Conservation (phyloP, 1,139 yeast genomes). For the Blastobotrys serpentis region DNA sequence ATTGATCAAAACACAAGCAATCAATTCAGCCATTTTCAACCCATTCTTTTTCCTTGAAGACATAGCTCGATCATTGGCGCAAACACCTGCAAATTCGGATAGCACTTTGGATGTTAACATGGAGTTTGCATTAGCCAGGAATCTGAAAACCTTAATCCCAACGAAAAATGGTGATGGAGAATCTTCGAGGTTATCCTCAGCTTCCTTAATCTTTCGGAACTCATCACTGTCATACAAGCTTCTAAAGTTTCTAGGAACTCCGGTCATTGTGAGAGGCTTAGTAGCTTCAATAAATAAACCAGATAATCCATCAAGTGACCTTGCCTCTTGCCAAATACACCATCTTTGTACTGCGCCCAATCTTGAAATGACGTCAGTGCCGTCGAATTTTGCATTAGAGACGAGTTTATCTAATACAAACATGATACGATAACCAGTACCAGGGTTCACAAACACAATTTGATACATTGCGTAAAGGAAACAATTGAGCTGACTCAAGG, state of each 20-base stretch:
- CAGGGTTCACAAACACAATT: constrained; percentile 33
- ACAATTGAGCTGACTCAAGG: constrained; percentile 26
- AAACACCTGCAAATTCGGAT: constrained; percentile 29
- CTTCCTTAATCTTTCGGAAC: constrained; percentile 30
- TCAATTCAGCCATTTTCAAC: constrained; percentile 33
- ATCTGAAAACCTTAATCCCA: constrained; percentile 33
- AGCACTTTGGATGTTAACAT: constrained; percentile 33
- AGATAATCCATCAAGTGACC: constrained; percentile 23
- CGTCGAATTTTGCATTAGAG: not conserved
- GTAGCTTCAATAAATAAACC: constrained; percentile 27
- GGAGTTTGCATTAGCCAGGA: constrained; percentile 32
- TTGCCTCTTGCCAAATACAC: constrained; percentile 33
- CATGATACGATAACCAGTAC: constrained; percentile 35
- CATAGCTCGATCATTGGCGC: constrained; percentile 29
- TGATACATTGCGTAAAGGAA: constrained; percentile 30
- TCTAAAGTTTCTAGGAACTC: constrained; percentile 21
- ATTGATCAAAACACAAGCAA: constrained; percentile 32
- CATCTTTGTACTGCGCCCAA: constrained; percentile 30
- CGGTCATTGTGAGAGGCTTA: constrained; percentile 28
- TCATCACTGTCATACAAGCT: constrained; percentile 29
- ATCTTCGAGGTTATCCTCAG: constrained; percentile 28
- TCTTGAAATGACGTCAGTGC: constrained; percentile 15
- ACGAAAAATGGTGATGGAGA: constrained; percentile 22
- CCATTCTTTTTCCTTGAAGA: constrained; percentile 30
- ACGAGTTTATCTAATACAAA: constrained; percentile 29